A percentile compares a stretch with the other conserved stretches of the same genome.
These are phyloP conservation scores for Heimioporus sp. DNA, from an alignment of 768 basidiomycete species.

Conservation along the genomic window DNA sequence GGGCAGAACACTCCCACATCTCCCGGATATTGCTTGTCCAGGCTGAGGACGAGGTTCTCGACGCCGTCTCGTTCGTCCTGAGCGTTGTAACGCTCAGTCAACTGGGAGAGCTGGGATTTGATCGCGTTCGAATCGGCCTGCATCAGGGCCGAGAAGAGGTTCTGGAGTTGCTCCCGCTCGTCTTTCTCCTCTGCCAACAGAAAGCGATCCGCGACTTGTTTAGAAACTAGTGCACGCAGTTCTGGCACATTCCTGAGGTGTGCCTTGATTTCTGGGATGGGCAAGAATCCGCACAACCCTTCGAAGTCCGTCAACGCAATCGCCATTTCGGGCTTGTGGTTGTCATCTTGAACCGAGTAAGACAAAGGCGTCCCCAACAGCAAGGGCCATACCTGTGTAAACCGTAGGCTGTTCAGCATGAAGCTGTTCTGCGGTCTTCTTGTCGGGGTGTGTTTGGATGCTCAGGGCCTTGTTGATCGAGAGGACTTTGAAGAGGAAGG, in stretches of 20 bases:
- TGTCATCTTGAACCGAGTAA: slow-evolving; percentile 60
- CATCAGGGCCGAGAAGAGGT: slow-evolving; percentile 84
- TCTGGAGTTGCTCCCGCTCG: slow-evolving; percentile 57
- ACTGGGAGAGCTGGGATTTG: slow-evolving; percentile 49
- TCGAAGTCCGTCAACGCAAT: slow-evolving; percentile 88
- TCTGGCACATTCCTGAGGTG: slow-evolving; percentile 74
- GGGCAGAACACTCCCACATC: slow-evolving; percentile 94
- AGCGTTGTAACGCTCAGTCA: slow-evolving; percentile 63
- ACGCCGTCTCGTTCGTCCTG: slow-evolving; percentile 46
- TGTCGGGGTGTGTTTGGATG: slow-evolving; percentile 92
- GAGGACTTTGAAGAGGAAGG: slow-evolving; percentile 91
- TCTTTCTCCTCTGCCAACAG: slow-evolving; percentile 33
- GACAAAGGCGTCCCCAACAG: background rate
- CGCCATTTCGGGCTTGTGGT: slow-evolving; percentile 99
- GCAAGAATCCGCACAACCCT: slow-evolving; percentile 92
- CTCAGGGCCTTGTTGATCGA: slow-evolving; percentile 87
- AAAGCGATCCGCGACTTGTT: slow-evolving; percentile 51
- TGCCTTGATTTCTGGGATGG: slow-evolving; percentile 65
- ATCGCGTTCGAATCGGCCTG: slow-evolving; percentile 57
- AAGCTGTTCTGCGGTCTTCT: slow-evolving; percentile 69
- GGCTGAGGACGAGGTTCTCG: slow-evolving; percentile 57
- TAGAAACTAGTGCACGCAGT: slow-evolving; percentile 67
- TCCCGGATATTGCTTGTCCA: slow-evolving; percentile 78
- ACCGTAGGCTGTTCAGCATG: slow-evolving; percentile 71
- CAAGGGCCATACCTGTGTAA: slow-evolving; percentile 74